phyloP scores from a whole-genome alignment of 495 filamentous ascomycete species.

The Amphirosellinia nigrospora region DNA sequence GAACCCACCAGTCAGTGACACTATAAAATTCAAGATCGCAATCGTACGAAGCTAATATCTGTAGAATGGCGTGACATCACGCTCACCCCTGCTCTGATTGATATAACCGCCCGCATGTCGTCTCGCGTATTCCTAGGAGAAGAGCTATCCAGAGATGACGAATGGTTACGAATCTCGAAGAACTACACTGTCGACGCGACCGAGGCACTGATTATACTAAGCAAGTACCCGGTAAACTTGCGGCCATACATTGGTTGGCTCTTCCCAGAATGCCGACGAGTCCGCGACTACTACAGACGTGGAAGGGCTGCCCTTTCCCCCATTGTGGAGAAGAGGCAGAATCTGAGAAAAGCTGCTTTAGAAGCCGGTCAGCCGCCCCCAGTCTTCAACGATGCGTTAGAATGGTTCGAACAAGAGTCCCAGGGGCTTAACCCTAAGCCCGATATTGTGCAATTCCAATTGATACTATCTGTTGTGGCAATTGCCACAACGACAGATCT shows the following conservation, averaged over 20 bases:
- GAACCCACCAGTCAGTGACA: constrained; percentile 22
- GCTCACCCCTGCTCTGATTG: constrained; percentile 30
- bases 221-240: constrained; percentile 39
- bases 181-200: constrained; percentile 46
- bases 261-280: constrained; percentile 37
- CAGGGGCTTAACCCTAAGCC: constrained; percentile 29
- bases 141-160: constrained; percentile 50
- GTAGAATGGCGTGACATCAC: constrained; percentile 39
- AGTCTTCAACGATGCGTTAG: constrained; percentile 42
- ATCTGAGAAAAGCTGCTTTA: constrained; percentile 28
- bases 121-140: constrained; percentile 56
- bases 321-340: constrained; percentile 37
- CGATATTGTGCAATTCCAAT: constrained; percentile 38
- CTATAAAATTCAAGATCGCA: neutral
- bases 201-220: constrained; percentile 39
- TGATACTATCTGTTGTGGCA: constrained; percentile 37
- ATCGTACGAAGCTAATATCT: neutral
- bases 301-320: constrained; percentile 36
- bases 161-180: constrained; percentile 51
- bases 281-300: constrained; percentile 31
- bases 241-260: constrained; percentile 45
- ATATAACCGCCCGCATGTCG: constrained; percentile 50
- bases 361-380: constrained; percentile 23
- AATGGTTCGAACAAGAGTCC: constrained; percentile 44
- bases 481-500: constrained; percentile 49